phyloP scores from a whole-genome alignment of 768 basidiomycete species.

The Mycena pura region DNA sequence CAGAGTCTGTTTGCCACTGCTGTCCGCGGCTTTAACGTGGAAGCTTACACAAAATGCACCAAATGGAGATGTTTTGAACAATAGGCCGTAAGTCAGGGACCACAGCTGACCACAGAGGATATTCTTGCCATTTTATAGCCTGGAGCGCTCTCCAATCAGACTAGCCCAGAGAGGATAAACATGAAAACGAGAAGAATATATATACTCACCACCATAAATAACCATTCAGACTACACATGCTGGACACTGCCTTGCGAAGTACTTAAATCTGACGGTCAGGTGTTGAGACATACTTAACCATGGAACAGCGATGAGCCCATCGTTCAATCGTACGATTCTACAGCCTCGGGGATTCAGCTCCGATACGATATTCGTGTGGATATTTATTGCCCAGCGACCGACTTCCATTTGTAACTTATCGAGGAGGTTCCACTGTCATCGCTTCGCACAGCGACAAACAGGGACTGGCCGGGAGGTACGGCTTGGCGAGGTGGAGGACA shows the following conservation, averaged over 20 bases:
- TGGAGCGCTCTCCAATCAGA: slow-evolving; percentile 2
- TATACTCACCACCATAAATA: background rate
- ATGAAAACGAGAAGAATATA: too few relatives aligned
- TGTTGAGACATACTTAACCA: background rate
- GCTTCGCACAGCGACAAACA: slow-evolving; percentile 19
- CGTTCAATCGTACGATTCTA: slow-evolving; percentile 20
- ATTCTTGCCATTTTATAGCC: background rate
- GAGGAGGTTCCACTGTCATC: background rate
- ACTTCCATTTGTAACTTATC: background rate
- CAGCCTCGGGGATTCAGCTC: slow-evolving; percentile 14
- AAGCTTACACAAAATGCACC: slow-evolving; percentile 8
- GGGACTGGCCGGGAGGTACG: slow-evolving; percentile 21
- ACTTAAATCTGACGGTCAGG: background rate
- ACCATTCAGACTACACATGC: background rate
- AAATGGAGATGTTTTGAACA: slow-evolving; percentile 15
- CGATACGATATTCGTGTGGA: slow-evolving; percentile 17
- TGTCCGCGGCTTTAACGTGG: slow-evolving; percentile 7
- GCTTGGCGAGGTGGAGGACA: slow-evolving; percentile 12
- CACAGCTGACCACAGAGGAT: background rate
- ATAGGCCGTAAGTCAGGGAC: slow-evolving; percentile 6
- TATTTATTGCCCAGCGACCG: background rate
- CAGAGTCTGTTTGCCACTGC: background rate
- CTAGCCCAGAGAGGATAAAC: background rate
- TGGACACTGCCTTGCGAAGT: background rate
- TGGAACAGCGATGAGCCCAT: slow-evolving; percentile 5